Conservation (phyloP, 805 yeast genomes). For the Maudiozyma pseudohumilis region DNA sequence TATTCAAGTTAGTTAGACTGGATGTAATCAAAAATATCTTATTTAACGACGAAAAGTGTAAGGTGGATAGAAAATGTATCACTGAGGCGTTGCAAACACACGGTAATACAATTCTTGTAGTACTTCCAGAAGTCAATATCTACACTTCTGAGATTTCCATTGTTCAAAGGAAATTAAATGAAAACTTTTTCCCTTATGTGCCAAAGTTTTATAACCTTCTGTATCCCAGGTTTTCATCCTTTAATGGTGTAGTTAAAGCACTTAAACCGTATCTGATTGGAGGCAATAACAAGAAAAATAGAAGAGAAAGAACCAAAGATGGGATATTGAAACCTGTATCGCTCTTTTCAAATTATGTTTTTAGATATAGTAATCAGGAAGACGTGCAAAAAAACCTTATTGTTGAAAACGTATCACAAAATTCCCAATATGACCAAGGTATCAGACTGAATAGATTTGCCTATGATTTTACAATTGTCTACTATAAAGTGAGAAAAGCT, state of each 20-base stretch:
- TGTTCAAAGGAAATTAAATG: slow-evolving; percentile 45
- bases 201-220: slow-evolving; percentile 51
- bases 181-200: slow-evolving; percentile 40
- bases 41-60: slow-evolving; percentile 65
- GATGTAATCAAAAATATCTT: slow-evolving; percentile 38
- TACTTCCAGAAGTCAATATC: slow-evolving; percentile 82
- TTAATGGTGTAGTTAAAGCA: slow-evolving; percentile 40
- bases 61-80: slow-evolving; percentile 24
- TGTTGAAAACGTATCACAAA: too few species aligned
- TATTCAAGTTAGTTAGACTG: slow-evolving; percentile 53
- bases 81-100: slow-evolving; percentile 19
- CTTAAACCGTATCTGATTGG: too few species aligned
- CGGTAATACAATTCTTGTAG: slow-evolving; percentile 47
- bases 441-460: slow-evolving; percentile 12
- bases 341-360: too few species aligned
- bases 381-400: too few species aligned
- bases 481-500: slow-evolving; percentile 27
- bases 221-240: slow-evolving; percentile 66
- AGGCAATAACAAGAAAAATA: too few species aligned
- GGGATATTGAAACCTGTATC: too few species aligned
- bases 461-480: slow-evolving; percentile 31
- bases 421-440: not conserved
- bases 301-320: too few species aligned
- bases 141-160: slow-evolving; percentile 39
- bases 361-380: too few species aligned